Conservation (phyloP, 192 early-diverging fungal genomes). For the Cetraspora pellucida region DNA sequence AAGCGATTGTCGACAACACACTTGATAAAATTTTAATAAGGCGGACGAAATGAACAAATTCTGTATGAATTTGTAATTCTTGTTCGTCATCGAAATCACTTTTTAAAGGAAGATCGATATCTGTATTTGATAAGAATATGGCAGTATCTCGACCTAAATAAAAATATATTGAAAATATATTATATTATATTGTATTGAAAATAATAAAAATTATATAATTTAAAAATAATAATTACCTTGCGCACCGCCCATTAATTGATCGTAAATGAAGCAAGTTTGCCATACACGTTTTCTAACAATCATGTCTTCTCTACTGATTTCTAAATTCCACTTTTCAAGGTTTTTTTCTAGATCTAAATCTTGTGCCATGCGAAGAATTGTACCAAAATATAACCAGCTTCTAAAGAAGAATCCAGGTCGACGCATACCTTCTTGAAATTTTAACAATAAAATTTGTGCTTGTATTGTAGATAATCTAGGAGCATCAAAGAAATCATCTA, state of each 20-base stretch:
- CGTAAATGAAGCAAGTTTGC: slow-evolving; percentile 38
- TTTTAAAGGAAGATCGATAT: slow-evolving; percentile 30
- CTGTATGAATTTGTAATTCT: slow-evolving; percentile 28
- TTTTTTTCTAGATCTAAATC: slow-evolving; percentile 74
- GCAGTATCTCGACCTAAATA: slow-evolving; percentile 22
- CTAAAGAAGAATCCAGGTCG: slow-evolving; percentile 53
- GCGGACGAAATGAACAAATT: slow-evolving; percentile 31
- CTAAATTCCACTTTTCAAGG: slow-evolving; percentile 11
- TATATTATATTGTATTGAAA: neutral
- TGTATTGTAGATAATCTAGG: slow-evolving; percentile 58
- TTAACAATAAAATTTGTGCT: slow-evolving; percentile 52
- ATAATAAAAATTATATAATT: neutral
- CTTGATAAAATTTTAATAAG: slow-evolving; percentile 22
- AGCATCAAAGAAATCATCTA: slow-evolving; percentile 54
- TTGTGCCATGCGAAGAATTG: slow-evolving; percentile 68
- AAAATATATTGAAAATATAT: neutral
- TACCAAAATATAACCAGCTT: slow-evolving; percentile 59
- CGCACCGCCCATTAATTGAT: slow-evolving; percentile 39
- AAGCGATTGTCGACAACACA: slow-evolving; percentile 14
- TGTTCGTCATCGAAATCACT: slow-evolving; percentile 24
- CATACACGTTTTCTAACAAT: slow-evolving; percentile 31
- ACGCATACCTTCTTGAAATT: slow-evolving; percentile 55
- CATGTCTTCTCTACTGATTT: slow-evolving; percentile 12
- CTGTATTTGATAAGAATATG: slow-evolving; percentile 39
- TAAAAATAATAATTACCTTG: slow-evolving; percentile 20